Evolutionary conservation across 495 filamentous ascomycete species (phyloP).

Genomic region (Aspergillus funiculosus): DNA sequence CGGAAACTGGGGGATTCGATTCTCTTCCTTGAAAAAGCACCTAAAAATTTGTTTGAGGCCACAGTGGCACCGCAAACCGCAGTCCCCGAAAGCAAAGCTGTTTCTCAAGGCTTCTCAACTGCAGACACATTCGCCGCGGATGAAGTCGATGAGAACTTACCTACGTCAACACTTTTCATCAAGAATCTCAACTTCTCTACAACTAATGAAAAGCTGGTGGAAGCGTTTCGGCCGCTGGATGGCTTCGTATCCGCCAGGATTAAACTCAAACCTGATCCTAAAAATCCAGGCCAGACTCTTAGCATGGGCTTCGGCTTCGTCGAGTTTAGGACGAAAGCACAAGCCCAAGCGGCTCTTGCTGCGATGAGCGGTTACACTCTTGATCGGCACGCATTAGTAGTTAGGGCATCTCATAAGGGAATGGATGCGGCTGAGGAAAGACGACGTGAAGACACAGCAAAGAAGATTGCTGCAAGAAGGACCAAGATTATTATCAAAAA

Average conservation of each 20-base stretch:
- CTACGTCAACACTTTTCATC: constrained; percentile 80
- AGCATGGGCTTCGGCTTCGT: constrained; percentile 97
- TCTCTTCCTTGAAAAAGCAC: constrained; percentile 89
- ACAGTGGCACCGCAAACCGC: constrained; percentile 24
- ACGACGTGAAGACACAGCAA: constrained; percentile 70
- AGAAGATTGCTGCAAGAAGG: constrained; percentile 62
- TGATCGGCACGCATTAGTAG: constrained; percentile 74
- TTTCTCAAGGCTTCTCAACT: constrained; percentile 47
- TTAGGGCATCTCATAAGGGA: constrained; percentile 79
- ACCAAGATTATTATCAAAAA: constrained; percentile 99
- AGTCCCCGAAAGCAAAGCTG: constrained; percentile 34
- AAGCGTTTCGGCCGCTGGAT: constrained; percentile 70
- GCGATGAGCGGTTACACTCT: constrained; percentile 84
- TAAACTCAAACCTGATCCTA: constrained; percentile 82
- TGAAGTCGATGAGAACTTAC: constrained; percentile 43
- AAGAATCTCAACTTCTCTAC: constrained; percentile 93
- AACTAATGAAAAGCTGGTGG: constrained; percentile 62
- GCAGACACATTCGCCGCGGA: constrained; percentile 52
- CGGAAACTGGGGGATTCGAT: constrained; percentile 85
- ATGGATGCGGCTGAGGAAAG: constrained; percentile 81
- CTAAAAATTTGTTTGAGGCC: constrained; percentile 68
- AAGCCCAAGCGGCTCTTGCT: constrained; percentile 70
- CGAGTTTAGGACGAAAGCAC: constrained; percentile 71
- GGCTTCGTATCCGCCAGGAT: constrained; percentile 80
- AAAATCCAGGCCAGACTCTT: constrained; percentile 72